Evolutionary conservation across 2,329 filamentous ascomycete species (phyloP), one percentile per base, ranked within the genome.

Genomic region (Penicillium vulpinum): DNA sequence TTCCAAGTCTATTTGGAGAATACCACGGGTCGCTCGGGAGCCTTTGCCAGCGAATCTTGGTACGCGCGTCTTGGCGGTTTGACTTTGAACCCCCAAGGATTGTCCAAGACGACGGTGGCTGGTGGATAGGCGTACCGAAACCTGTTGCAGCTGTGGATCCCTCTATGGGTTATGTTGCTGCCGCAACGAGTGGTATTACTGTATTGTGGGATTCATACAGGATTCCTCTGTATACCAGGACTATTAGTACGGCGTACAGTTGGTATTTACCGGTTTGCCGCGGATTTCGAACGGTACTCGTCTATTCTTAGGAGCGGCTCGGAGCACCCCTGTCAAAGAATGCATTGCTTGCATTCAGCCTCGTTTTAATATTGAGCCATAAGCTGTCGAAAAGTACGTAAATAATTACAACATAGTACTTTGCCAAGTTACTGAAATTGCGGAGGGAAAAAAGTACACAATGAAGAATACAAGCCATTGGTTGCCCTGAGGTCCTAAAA

Each of bases 121-220:
- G 29, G 28, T 28, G 43, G 50, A 11, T 35, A 26, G 26, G 18
- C 15, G 48, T 51, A 45, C 45, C 39, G 40, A 38, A 28, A 49
- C 28, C n/a, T 51, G 46, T 18, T 28, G 35, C 28, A 26, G 4
- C 2, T 40, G 54, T 56, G 54, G 54, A 52, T 36, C 40, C 33
- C 5, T 5, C 16, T 16, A 22, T 7, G 28, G 15, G n/a, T 31
- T 33, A 10, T 47, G 54, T 52, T 43, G 45, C 46, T 51, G 45
- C 18, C 51, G 51, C 51, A 39, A 35, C 43, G 29, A 21, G 28
- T 36, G 28, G 49, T 51, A 55, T 43, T 43, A 41, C 45, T 28
- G 52, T 51, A 48, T 44, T 11, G 31, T 24, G 38, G 22, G 9
- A 35, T 43, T 26, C 21, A 33, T 36, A 43, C 45, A 18, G 21